Evolutionary conservation across 805 yeast species (phyloP), one percentile per base, ranked within the genome.

Genomic region (Wickerhamomyces mucosus): DNA sequence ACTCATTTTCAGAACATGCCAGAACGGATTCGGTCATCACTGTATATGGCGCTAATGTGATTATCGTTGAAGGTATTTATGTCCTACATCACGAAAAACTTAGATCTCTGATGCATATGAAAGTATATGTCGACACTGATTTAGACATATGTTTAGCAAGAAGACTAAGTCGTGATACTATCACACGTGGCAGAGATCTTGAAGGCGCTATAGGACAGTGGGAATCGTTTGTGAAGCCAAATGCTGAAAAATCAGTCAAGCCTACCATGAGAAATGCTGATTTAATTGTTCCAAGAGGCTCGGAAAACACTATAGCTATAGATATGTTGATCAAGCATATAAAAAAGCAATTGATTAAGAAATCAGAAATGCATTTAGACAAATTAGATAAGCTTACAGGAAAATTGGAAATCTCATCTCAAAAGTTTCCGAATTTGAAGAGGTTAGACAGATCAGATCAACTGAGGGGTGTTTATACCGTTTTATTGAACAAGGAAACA

Each of bases 21-120:
- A 54, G 78, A 43, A 70, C 75, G 7, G 71, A 65, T 25, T 75
- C 78, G 48, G 65, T 66, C n/a, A 62, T 78, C 29, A 76, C 88
- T 4, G 74, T 92, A 14, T 88, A 86, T 48, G 97, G 96, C 2
- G 96, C 96, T 12, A 86, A 86, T 51, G 94, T 92, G 15, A 81
- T 92, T 32, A 79, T 92, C 6, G 61, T 92, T 23, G 98, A 92
- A 55, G 98, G 98, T 2, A 75, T 92, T 4, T 84, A 82, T 51
- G 85, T 95, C 0, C 56, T 92, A 27, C 75, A 78, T 39, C 85
- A 80, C 50, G 65, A 67, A 28, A 67, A 86, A 26, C 56, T 92
- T 13, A 56, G 79, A 33, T 78, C 71, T 10, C 48, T 86, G 47
- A 80, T 88, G 79, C 94, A 89, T 47, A 64, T 85, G 37, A 89